Percentiles rank a stretch among this genome's conserved stretches.
phyloP scores from a whole-genome alignment of 805 yeast genomes.

The Soucietia sequanensis region DNA sequence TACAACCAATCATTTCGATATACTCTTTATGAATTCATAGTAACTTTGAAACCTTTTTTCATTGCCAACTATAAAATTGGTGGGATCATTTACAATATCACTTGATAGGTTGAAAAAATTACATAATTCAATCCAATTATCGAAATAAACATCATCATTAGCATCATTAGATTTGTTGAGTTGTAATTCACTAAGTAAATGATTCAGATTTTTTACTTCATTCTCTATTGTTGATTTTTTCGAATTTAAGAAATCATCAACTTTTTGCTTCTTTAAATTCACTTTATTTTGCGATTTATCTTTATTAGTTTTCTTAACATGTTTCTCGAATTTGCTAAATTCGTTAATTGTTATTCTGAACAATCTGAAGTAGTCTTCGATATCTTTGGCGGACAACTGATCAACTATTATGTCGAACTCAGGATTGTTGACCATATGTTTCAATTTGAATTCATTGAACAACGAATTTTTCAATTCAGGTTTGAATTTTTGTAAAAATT shows the following conservation, averaged over 20 bases:
- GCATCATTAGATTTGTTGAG: slow-evolving; percentile 1
- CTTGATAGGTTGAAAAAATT: slow-evolving; percentile 18
- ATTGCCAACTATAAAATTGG: slow-evolving; percentile 41
- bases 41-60: slow-evolving; percentile 34
- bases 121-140: slow-evolving; percentile 30
- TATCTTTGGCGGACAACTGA: slow-evolving; percentile 13
- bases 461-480: slow-evolving; percentile 22
- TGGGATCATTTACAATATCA: slow-evolving; percentile 21
- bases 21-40: not conserved
- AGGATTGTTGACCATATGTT: slow-evolving; percentile 12
- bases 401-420: slow-evolving; percentile 8
- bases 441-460: slow-evolving; percentile 26
- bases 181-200: not conserved
- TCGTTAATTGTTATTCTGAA: slow-evolving; percentile 27
- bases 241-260: slow-evolving; percentile 19
- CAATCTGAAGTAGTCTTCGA: slow-evolving; percentile 23
- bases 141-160: slow-evolving; percentile 10
- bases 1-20: no score
- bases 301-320: slow-evolving; percentile 17
- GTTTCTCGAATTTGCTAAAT: slow-evolving; percentile 27
- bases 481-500: slow-evolving; percentile 28
- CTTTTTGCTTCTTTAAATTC: slow-evolving; percentile 30
- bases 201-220: no score
- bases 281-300: slow-evolving; percentile 9
- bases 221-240: slow-evolving; percentile 4